Base-by-base conservation (phyloP, 495 filamentous ascomycete species). In the Cercophora samala region DNA sequence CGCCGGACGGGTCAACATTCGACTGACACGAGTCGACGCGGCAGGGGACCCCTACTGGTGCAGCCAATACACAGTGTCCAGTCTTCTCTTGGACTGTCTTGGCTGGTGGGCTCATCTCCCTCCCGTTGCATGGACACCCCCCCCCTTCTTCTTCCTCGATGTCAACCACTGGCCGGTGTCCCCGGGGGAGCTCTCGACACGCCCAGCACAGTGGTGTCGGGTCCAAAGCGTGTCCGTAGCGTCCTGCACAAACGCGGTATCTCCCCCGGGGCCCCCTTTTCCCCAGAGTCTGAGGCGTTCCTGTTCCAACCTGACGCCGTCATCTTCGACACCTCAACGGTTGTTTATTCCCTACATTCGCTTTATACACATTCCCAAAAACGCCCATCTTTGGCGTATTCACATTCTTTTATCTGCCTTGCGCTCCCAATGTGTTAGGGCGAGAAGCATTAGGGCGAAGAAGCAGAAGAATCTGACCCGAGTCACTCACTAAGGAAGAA, bases 401-500 rank as follows among this genome's bases (percentile, higher is more conserved):
- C 24, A 60, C 58, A 60, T 6, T 37, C 51, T 24, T 62, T 23
- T 67, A 19, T 61, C 8, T 60, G 58, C 24, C 2, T 52, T 22
- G 3, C 52, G 52, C 3, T 60, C 5, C 42, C 61, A 42, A 22
- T 62, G 58, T 58, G 62, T 63, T 66, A 61, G 59, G 62, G 62
- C 29, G 60, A 46, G 9, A 29, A 46, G 37, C 37, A 46, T 5
- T 63, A 46, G 6, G 62, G 32, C 64, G 61, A 21, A 69, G 55
- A 32, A 32, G n/a, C n/a, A 66, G 25, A 42, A 11, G 18, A 29
- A 63, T 70, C 70, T 58, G 56, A 74, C 72, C 70, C 63, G 19
- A 70, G 72, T 74, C 73, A 64, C 68, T 75, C 73, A 25, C 61
- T 75, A 67, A 65, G 66, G 63, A 25, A 15, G 53, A 60, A 32